Percentiles rank a stretch among this genome's conserved stretches.
phyloP scores from a whole-genome alignment of 805 yeast species.

The Hermanozyma aechmeae region DNA sequence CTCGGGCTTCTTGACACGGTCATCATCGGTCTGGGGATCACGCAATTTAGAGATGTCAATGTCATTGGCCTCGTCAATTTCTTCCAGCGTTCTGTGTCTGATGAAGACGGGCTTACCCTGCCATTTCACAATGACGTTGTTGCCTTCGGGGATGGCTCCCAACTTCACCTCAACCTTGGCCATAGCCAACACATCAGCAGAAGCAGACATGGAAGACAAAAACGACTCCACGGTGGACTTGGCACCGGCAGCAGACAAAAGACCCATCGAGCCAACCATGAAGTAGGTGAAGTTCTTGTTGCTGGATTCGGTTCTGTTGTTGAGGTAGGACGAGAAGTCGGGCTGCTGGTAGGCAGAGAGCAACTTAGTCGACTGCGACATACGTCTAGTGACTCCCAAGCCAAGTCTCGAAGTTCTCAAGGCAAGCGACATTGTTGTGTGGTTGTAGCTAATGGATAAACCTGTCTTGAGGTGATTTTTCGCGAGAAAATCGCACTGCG shows the following conservation, averaged over 20 bases:
- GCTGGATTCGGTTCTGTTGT: conserved; percentile 60
- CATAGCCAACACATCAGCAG: conserved; percentile 98
- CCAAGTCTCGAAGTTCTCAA: conserved; percentile 37
- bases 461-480: conserved; percentile 1
- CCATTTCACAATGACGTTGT: conserved; percentile 98
- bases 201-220: conserved; percentile 89
- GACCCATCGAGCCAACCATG: conserved; percentile 94
- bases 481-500: conserved; percentile 11
- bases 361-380: conserved; percentile 41
- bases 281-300: conserved; percentile 84
- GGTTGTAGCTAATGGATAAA: too few species aligned
- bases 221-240: conserved; percentile 92
- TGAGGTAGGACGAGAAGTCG: conserved; percentile 74
- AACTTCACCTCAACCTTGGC: conserved; percentile 98
- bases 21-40: conserved; percentile 90
- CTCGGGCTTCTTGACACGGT: conserved; percentile 93
- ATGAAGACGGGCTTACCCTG: conserved; percentile 99
- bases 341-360: conserved; percentile 86
- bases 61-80: conserved; percentile 87
- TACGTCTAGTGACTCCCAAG: conserved; percentile 36
- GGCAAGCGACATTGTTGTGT: too few species aligned
- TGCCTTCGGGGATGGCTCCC: conserved; percentile 90
- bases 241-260: conserved; percentile 88
- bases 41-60: conserved; percentile 73
- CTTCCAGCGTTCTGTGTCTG: conserved; percentile 93